These are phyloP conservation scores for Hyphopichia khmerensis DNA, from an alignment of 1,139 yeast species.

Conservation along the genomic window DNA sequence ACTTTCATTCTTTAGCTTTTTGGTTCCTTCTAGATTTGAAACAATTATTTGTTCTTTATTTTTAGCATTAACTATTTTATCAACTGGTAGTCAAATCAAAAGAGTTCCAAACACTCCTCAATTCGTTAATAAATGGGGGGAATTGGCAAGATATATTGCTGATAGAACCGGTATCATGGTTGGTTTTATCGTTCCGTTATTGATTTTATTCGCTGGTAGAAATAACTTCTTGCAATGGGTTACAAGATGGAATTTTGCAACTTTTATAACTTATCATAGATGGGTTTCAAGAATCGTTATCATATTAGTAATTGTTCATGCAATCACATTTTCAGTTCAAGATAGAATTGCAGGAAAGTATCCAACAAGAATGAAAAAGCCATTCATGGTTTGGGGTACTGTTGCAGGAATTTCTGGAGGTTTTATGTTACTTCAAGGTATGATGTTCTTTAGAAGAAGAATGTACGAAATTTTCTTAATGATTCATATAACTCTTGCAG, in stretches of 20 bases:
- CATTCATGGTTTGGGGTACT: slow-evolving; percentile 50
- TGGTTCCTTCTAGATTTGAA: slow-evolving; percentile 24
- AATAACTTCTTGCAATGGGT: slow-evolving; percentile 24
- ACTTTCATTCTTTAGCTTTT: not conserved
- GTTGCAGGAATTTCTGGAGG: slow-evolving; percentile 39
- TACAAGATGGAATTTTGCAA: slow-evolving; percentile 21
- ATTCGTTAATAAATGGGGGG: slow-evolving; percentile 5
- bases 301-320: slow-evolving; percentile 16
- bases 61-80: slow-evolving; percentile 12
- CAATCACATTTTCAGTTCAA: slow-evolving; percentile 9
- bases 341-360: slow-evolving; percentile 14
- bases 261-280: slow-evolving; percentile 20
- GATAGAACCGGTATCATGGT: slow-evolving; percentile 25
- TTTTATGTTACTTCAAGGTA: slow-evolving; percentile 34
- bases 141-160: slow-evolving; percentile 17
- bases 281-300: slow-evolving; percentile 22
- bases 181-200: slow-evolving; percentile 17
- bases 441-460: slow-evolving; percentile 29
- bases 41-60: slow-evolving; percentile 14
- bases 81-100: slow-evolving; percentile 8
- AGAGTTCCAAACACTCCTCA: slow-evolving; percentile 1
- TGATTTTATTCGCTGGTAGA: slow-evolving; percentile 24
- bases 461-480: slow-evolving; percentile 47
- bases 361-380: slow-evolving; percentile 22
- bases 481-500: slow-evolving; percentile 40